Percentiles rank a stretch among this genome's conserved stretches.
These are phyloP conservation scores for Anisogramma anomala DNA, from an alignment of 2,329 filamentous ascomycete species.

Conservation along the genomic window DNA sequence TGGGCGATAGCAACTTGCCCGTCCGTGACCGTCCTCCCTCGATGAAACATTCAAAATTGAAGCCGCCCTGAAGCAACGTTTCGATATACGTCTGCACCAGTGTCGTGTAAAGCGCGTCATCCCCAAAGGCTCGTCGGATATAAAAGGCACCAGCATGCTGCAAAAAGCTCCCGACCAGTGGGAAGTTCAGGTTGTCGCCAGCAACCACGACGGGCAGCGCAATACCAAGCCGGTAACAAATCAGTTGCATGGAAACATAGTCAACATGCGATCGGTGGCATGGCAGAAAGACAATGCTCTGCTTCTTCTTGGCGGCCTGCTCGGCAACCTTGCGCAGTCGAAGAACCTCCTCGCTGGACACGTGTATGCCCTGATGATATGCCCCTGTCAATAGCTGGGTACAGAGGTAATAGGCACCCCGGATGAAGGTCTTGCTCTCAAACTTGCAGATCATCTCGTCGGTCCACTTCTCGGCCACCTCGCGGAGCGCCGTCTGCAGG, in stretches of 20 bases:
- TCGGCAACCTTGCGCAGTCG: constrained; percentile 72
- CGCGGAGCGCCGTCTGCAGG: constrained; percentile 60
- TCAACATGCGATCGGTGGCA: constrained; percentile 94
- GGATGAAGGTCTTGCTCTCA: constrained; percentile 86
- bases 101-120: constrained; percentile 80
- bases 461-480: constrained; percentile 77
- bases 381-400: constrained; percentile 85
- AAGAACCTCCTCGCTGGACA: constrained; percentile 86
- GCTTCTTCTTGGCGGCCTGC: constrained; percentile 71
- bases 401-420: constrained; percentile 77
- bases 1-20: constrained; percentile 84
- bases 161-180: constrained; percentile 75
- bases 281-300: constrained; percentile 90
- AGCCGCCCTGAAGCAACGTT: constrained; percentile 77
- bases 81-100: constrained; percentile 97
- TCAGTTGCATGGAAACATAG: constrained; percentile 87
- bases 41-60: constrained; percentile 95
- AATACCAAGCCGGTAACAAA: constrained; percentile 87
- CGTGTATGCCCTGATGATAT: constrained; percentile 95
- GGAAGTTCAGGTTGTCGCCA: constrained; percentile 93
- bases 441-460: constrained; percentile 99
- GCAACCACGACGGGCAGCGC: constrained; percentile 85
- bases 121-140: constrained; percentile 84
- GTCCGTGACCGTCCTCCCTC: constrained; percentile 89
- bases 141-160: constrained; percentile 97